Conservation (phyloP, 2,329 filamentous ascomycete species). For the Intubia oerlemansii region DNA sequence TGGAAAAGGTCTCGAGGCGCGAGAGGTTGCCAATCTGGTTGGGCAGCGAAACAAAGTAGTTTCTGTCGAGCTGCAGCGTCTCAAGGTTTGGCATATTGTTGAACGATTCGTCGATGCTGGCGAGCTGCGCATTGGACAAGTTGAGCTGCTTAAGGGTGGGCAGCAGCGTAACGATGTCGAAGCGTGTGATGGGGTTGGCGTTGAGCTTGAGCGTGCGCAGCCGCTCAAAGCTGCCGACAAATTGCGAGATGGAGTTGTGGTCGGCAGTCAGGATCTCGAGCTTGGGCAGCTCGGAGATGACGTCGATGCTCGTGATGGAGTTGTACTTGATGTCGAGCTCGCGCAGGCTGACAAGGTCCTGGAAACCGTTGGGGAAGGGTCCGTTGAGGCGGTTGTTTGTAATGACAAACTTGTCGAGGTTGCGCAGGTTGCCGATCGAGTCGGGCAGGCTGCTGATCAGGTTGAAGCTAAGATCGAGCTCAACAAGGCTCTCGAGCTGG, state of each 20-base stretch:
- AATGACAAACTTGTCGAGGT: constrained; percentile 75
- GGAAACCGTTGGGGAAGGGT: constrained; percentile 51
- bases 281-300: constrained; percentile 63
- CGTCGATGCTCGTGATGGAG: constrained; percentile 67
- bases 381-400: constrained; percentile 82
- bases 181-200: constrained; percentile 86
- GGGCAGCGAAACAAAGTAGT: constrained; percentile 84
- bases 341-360: constrained; percentile 53
- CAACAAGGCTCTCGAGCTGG: constrained; percentile 60
- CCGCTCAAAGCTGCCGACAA: constrained; percentile 70
- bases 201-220: constrained; percentile 75
- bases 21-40: constrained; percentile 65
- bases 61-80: constrained; percentile 77
- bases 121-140: constrained; percentile 75
- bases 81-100: constrained; percentile 72
- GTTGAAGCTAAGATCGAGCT: constrained; percentile 95
- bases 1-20: constrained; percentile 76
- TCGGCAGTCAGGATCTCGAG: constrained; percentile 77
- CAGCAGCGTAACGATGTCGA: constrained; percentile 57
- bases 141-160: constrained; percentile 74
- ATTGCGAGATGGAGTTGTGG: constrained; percentile 81
- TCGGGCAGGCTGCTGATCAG: constrained; percentile 59
- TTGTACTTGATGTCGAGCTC: constrained; percentile 95
- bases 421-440: constrained; percentile 54
- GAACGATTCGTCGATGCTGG: constrained; percentile 76